Evolutionary conservation across 2,329 filamentous ascomycete species (phyloP).

Genomic region (Phialophora macrospora): DNA sequence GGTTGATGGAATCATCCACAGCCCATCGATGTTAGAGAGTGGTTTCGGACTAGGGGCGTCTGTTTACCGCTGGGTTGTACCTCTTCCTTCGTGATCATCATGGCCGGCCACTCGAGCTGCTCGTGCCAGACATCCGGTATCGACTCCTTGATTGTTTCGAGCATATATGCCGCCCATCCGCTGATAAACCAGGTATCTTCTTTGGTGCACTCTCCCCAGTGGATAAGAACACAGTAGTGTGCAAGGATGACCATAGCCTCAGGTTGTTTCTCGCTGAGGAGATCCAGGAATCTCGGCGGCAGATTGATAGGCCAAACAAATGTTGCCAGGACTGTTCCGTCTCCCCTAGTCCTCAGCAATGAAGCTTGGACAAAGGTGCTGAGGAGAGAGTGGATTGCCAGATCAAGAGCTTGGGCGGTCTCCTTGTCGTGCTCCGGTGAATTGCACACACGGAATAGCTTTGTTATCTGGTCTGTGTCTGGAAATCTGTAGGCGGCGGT

Average conservation of each 20-base stretch:
- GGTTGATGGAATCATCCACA: not conserved
- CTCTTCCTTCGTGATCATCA: slow-evolving; percentile 11
- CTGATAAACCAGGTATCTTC: slow-evolving; percentile 41
- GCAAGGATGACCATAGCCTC: slow-evolving; percentile 45
- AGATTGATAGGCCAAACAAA: slow-evolving; percentile 48
- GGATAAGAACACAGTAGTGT: slow-evolving; percentile 42
- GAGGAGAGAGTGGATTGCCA: slow-evolving; percentile 42
- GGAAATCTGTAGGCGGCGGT: slow-evolving; percentile 39
- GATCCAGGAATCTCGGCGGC: slow-evolving; percentile 44
- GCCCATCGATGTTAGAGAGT: not conserved
- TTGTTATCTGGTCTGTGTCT: slow-evolving; percentile 40
- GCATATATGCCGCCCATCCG: slow-evolving; percentile 42
- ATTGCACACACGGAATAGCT: slow-evolving; percentile 41
- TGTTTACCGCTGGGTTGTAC: not conserved
- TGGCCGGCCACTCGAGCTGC: slow-evolving; percentile 40
- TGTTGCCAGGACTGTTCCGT: slow-evolving; percentile 42
- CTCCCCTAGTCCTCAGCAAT: slow-evolving; percentile 37
- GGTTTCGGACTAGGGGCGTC: not conserved
- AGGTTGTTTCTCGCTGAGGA: slow-evolving; percentile 46
- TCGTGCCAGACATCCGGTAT: slow-evolving; percentile 41
- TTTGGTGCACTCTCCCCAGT: slow-evolving; percentile 37
- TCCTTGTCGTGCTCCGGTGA: slow-evolving; percentile 39
- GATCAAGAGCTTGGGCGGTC: slow-evolving; percentile 39
- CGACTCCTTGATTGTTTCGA: slow-evolving; percentile 40
- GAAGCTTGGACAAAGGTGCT: slow-evolving; percentile 42